Base-by-base conservation (phyloP, 2,329 filamentous ascomycete genomes). In the Elsinoe arachidis region DNA sequence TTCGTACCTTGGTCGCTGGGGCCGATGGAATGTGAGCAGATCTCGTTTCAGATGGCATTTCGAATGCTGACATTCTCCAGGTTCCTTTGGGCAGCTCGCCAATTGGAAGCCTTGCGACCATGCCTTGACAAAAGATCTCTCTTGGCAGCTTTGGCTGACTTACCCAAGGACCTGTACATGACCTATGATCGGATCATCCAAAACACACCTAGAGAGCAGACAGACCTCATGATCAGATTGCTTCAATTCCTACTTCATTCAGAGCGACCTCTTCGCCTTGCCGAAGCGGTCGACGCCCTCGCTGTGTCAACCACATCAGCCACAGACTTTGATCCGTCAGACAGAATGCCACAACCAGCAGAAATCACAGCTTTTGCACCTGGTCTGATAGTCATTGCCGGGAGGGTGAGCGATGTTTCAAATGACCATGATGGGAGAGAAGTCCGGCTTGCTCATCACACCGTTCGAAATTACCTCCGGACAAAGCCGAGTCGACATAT, bases 71-170 rank as follows among this genome's bases (percentile, higher is more conserved):
- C 17, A 59, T 23, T 37, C 15, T 44, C 11, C 39, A 67, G 65
- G 65, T 67, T 67, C 43, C 52, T 65, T 38, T 67, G 64, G 64
- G 65, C 57, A 12, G 62, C 47, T 47, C 66, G 64, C 34, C 63
- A 67, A 56, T 37, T 67, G 34, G 56, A 66, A 23, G 62, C 60
- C 60, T 60, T 67, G 17, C 61, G 62, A 39, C 62, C 58, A 49
- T 59, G n/a, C 60, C 61, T 37, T 26, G 49, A 26, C 38, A 54
- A n/a, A 58, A 56, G 35, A 43, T 38, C 53, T n/a, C 37, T 64
- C 3, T 11, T 53, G 38, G 46, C 56, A 43, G 43, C 52, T n/a
- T 54, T 68, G 12, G 19, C n/a, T 2, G 15, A 58, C 23, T 58
- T 67, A 5, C 66, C 64, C 0, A 4, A 19, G 23, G 65, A 60